phyloP scores from a whole-genome alignment of 306 rosid genomes.

The Mimosa pudica region DNA sequence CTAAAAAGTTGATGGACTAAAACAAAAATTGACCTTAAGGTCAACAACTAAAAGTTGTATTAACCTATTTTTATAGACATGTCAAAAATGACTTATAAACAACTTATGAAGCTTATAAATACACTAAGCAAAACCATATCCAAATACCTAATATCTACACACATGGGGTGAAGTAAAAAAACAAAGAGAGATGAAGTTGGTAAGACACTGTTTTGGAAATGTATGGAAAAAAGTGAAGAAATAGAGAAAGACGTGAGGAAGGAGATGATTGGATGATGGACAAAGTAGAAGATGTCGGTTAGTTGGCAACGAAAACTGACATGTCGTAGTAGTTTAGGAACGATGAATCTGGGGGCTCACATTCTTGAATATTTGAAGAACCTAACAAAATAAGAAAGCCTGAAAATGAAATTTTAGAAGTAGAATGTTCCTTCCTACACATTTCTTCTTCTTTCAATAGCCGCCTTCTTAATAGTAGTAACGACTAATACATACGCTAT shows the following conservation, averaged over 20 bases:
- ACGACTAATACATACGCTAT: no score
- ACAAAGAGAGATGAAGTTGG: no score
- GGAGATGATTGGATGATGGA: neutral
- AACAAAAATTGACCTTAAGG: no score
- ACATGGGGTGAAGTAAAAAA: no score
- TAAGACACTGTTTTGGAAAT: neutral
- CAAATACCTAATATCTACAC: no score
- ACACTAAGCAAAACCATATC: no score
- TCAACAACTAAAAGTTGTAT: no score
- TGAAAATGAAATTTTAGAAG: neutral
- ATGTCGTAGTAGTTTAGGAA: constrained; percentile 12
- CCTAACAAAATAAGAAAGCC: neutral
- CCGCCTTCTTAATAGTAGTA: neutral
- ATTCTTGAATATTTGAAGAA: constrained; percentile 6
- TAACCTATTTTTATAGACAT: no score
- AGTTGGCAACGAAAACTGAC: constrained; percentile 36
- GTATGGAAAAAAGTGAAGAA: neutral
- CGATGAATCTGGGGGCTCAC: constrained; percentile 2
- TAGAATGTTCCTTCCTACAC: constrained; percentile 32
- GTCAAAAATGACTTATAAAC: no score
- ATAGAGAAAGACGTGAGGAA: neutral
- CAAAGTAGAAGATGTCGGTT: constrained; percentile 29
- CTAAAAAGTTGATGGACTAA: no score
- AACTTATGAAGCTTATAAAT: no score
- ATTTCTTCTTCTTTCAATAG: neutral